Conservation (phyloP, 768 basidiomycete species). For the Lactarius sanguifluus region DNA sequence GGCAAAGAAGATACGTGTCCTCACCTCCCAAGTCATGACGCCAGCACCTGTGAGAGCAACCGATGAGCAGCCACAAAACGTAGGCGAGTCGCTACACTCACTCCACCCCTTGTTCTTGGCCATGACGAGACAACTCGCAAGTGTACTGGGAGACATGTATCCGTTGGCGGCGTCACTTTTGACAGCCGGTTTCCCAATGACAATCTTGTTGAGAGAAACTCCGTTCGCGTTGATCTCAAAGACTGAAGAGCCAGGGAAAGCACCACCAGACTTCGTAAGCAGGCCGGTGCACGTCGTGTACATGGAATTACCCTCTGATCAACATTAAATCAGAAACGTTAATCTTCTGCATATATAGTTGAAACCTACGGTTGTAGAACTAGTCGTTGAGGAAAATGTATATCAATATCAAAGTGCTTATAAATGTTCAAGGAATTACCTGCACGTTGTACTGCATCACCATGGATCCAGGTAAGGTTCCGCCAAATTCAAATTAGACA, state of each 20-base stretch:
- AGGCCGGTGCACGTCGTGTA: constrained; percentile 43
- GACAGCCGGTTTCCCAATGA: constrained; percentile 71
- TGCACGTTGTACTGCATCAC: constrained; percentile 44
- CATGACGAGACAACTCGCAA: constrained; percentile 57
- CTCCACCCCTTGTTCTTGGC: constrained; percentile 67
- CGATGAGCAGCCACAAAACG: background rate
- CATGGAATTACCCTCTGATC: constrained; percentile 39
- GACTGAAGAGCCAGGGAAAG: constrained; percentile 46
- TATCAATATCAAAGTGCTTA: background rate
- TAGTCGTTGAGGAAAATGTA: constrained; percentile 34
- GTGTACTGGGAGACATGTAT: constrained; percentile 54
- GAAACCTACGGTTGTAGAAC: constrained; percentile 41
- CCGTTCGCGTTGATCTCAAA: constrained; percentile 57
- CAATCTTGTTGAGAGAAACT: constrained; percentile 59
- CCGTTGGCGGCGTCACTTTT: constrained; percentile 45
- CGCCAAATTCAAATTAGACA: background rate
- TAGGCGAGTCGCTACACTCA: constrained; percentile 37
- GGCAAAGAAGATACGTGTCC: constrained; percentile 1
- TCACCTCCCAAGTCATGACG: constrained; percentile 23
- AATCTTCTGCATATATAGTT: background rate
- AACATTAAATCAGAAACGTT: background rate
- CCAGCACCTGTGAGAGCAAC: constrained; percentile 10
- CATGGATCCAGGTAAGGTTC: background rate
- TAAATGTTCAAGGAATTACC: constrained; percentile 29
- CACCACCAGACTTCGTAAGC: constrained; percentile 40